A percentile compares a stretch with the other conserved stretches of the same genome.
Conservation (phyloP, 1,139 yeast genomes). For the Hyphopichia wangnamkhiaoensis region DNA sequence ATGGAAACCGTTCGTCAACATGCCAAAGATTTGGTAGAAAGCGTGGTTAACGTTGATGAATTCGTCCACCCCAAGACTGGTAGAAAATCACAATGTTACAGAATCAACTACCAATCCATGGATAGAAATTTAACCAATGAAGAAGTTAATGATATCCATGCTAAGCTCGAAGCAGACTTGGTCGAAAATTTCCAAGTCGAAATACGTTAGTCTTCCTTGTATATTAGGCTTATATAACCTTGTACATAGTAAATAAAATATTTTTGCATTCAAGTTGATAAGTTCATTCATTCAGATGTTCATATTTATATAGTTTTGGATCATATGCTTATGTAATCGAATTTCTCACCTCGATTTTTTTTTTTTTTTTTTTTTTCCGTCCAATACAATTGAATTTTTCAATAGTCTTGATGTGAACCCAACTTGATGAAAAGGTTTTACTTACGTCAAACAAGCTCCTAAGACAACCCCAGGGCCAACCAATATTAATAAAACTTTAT, state of each 20-base stretch:
- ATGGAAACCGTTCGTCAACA: constrained; percentile 87
- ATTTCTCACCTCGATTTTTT: background rate
- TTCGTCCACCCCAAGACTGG: constrained; percentile 84
- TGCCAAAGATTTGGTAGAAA: constrained; percentile 89
- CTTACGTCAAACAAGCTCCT: background rate
- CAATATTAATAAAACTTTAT: background rate
- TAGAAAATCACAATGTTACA: constrained; percentile 76
- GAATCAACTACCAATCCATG: constrained; percentile 94
- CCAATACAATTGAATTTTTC: constrained; percentile 2
- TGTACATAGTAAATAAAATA: too few relatives aligned
- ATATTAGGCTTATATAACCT: constrained; percentile 3
- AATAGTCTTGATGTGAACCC: background rate
- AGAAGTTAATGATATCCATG: constrained; percentile 75
- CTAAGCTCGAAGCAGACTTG: constrained; percentile 58
- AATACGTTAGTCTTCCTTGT: constrained; percentile 44
- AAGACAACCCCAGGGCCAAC: too few relatives aligned
- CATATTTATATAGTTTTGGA: too few relatives aligned
- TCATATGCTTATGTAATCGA: background rate
- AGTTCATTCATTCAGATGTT: background rate
- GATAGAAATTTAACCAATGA: constrained; percentile 83
- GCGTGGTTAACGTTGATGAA: constrained; percentile 76
- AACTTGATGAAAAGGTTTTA: background rate
- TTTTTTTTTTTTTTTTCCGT: background rate
- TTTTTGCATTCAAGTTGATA: too few relatives aligned
- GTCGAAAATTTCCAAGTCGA: constrained; percentile 55